Conservation (phyloP, 805 yeast species). For the Cyberlindnera bimundalis region DNA sequence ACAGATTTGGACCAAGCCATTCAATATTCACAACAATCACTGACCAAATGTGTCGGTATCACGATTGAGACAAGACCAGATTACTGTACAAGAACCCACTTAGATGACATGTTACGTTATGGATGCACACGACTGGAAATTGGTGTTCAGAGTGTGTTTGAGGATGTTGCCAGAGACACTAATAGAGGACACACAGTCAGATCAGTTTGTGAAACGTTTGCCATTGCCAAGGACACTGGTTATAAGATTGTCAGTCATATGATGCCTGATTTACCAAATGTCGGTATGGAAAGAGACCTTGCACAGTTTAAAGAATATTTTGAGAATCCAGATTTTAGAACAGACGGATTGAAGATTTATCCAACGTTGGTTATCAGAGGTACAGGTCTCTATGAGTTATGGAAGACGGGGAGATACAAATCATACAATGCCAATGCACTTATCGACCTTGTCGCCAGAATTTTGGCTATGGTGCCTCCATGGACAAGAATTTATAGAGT, state of each 20-base stretch:
- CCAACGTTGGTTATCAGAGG: constrained; percentile 97
- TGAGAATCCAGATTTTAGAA: constrained; percentile 94
- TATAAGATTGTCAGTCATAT: constrained; percentile 96
- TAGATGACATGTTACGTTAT: constrained; percentile 91
- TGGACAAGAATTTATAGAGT: constrained; percentile 99
- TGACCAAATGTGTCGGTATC: constrained; percentile 96
- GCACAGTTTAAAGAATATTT: constrained; percentile 96
- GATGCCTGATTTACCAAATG: constrained; percentile 99
- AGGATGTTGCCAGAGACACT: constrained; percentile 97
- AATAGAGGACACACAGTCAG: constrained; percentile 97
- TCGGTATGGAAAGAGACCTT: constrained; percentile 96
- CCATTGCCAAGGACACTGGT: constrained; percentile 96
- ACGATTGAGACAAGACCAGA: constrained; percentile 98
- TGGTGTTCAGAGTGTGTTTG: constrained; percentile 96
- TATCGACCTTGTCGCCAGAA: constrained; percentile 92
- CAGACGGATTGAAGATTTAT: constrained; percentile 93
- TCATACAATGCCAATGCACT: constrained; percentile 93
- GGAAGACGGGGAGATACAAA: constrained; percentile 94
- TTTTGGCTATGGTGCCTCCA: constrained; percentile 94
- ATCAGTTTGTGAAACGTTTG: constrained; percentile 94
- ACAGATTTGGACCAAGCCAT: constrained; percentile 88
- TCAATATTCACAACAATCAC: constrained; percentile 84
- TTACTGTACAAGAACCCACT: constrained; percentile 93
- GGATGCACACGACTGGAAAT: constrained; percentile 97
- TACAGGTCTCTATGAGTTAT: constrained; percentile 92